phyloP scores from a whole-genome alignment of 441 rosid species.

The Populus hybrid region DNA sequence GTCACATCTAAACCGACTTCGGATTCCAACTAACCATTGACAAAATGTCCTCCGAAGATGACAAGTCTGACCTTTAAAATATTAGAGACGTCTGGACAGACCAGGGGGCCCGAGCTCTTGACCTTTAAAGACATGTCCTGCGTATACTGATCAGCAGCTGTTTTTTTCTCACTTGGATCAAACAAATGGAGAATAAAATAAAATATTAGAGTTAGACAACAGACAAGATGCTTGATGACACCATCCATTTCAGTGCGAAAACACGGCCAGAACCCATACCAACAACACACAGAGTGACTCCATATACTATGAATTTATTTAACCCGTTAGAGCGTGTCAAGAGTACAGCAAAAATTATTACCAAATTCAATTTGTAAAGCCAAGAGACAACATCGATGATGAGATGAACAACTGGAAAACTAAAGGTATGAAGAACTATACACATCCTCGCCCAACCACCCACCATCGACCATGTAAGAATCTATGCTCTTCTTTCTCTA shows the following conservation, averaged over 20 bases:
- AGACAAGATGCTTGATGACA: constrained; percentile 4
- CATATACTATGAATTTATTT: constrained; percentile 23
- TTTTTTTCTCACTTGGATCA: not conserved
- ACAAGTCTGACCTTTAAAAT: constrained; percentile 6
- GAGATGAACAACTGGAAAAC: constrained; percentile 12
- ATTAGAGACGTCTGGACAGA: not conserved
- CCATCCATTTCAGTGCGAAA: not conserved
- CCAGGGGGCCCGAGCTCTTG: not conserved
- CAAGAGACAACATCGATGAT: constrained; percentile 20
- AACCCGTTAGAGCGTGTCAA: constrained; percentile 19
- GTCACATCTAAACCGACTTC: constrained; percentile 16
- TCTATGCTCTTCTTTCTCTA: constrained; percentile 28
- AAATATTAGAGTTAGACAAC: not conserved
- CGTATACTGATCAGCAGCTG: not conserved
- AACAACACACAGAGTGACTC: not conserved
- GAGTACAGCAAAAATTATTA: constrained; percentile 26
- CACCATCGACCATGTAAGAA: constrained; percentile 3
- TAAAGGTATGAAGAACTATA: constrained; percentile 26
- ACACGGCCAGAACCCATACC: not conserved
- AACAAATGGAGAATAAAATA: not conserved
- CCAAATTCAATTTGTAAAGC: constrained; percentile 26
- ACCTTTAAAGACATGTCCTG: not conserved
- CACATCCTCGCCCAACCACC: constrained; percentile 13
- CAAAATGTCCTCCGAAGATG: constrained; percentile 17
- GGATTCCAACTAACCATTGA: constrained; percentile 29